Evolutionary conservation across 768 basidiomycete genomes (phyloP), one percentile per base, ranked within the genome.

Genomic region (Boletus rufocinnamomeus): DNA sequence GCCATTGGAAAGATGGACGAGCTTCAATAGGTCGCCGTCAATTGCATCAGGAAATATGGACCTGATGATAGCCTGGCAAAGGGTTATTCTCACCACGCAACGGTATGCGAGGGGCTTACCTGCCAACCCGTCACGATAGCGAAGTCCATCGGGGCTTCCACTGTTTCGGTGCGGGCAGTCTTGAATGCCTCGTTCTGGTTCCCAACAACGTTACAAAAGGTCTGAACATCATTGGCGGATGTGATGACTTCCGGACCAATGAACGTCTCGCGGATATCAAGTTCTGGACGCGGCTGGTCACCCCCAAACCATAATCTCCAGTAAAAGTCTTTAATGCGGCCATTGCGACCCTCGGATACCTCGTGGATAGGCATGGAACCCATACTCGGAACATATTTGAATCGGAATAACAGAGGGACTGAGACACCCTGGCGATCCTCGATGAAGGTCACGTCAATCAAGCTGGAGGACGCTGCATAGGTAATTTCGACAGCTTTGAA

Each of bases 261-360:
- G 77, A 98, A 96, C 16, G 83, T 89, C 63, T 91, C 90, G 50
- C 82, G 83, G 54, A 96, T 80, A 66, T 87, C 82, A 60, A 98
- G 85, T n/a, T 82, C 74, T 11, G 95, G 91, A 27, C 98, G 80
- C 2, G 72, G 72, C 64, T 89, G 83, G 60, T 91, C 79, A 68
- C 94, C 93, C 38, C 97, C 95, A 71, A 94, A 96, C 97, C 97
- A 98, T 35, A 98, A 76, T 71, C 88, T 88, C 97, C 97, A 99
- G 79, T 99, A 99, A 72, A 98, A 98, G 66, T 90, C 85, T 77
- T 97, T 98, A 78, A 98, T 95, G 60, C 91, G 85, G 54, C 79
- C 80, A 77, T 96, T 98, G 64, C 95, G 87, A 59, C 83, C 91
- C 10, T 82, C 80, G 6, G 86, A 83, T 57, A 96, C 76, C 72